Conservation (phyloP, 2,329 filamentous ascomycete genomes). For the Fusarium circinatum region DNA sequence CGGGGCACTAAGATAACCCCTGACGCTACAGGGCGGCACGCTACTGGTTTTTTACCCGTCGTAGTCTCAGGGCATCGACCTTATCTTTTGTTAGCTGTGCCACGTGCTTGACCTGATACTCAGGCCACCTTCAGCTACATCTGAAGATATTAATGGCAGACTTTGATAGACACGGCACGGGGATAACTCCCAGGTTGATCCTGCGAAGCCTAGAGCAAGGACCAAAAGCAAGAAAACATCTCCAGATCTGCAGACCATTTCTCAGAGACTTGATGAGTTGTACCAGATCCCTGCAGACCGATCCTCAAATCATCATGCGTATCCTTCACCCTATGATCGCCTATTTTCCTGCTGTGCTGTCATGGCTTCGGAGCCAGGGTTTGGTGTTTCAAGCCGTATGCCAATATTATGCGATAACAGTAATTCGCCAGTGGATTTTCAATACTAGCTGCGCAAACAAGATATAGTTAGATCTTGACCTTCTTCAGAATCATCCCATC, state of each 20-base stretch:
- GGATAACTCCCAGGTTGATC: constrained; percentile 1
- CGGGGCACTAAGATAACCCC: constrained; percentile 13
- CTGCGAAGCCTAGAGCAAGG: neutral
- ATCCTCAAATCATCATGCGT: constrained; percentile 26
- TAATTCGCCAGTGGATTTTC: neutral
- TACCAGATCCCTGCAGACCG: constrained; percentile 29
- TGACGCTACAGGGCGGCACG: constrained; percentile 22
- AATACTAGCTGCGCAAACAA: neutral
- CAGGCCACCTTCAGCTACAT: constrained; percentile 1
- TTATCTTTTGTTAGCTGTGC: constrained; percentile 13
- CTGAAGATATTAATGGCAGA: neutral
- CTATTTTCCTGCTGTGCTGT: constrained; percentile 34
- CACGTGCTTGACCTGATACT: constrained; percentile 35
- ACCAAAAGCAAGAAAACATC: neutral
- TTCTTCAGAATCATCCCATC: constrained; percentile 27
- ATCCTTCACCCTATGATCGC: constrained; percentile 1
- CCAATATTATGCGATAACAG: constrained; percentile 28
- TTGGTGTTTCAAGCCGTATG: constrained; percentile 27
- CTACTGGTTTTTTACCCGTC: constrained; percentile 1
- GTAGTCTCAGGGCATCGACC: constrained; percentile 19
- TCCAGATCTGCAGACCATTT: constrained; percentile 12
- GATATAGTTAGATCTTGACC: constrained; percentile 14
- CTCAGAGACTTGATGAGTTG: constrained; percentile 8
- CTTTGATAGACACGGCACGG: neutral
- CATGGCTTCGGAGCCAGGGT: constrained; percentile 32